Base-by-base conservation (phyloP, 208 protist genomes). In the Leishmania aethiopica region DNA sequence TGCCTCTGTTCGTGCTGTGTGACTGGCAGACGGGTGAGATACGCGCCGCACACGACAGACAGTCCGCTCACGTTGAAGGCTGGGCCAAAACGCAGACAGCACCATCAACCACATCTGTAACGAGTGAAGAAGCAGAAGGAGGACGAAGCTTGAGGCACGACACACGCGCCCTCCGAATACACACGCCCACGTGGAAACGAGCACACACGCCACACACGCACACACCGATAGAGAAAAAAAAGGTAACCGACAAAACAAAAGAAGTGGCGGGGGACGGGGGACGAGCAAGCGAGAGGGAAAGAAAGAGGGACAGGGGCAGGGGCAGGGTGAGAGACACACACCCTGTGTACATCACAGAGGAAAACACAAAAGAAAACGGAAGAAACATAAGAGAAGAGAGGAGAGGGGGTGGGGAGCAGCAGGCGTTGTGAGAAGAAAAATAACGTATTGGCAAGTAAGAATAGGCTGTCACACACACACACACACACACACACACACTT, bases 401-500 rank as follows among this genome's bases (percentile, higher is more conserved):
- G 7, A 25, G 10, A 37, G 1, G 19, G 53, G 3, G 67, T 8
- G 3, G 69, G 42, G 42, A 53, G 69, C 19, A 51, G 69, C 25
- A 53, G 37, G 69, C 3, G 35, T 64, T 42, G 22, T 40, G 59
- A 67, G 35, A 40, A 47, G 6, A 55, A 40, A 17, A 51, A 13
- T 25, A 76, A 60, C 3, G 35, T 45, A 60, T 55, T 55, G 49
- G 17, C 11, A 79, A 53, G 47, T 77, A 57, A 59, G 32, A 69
- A 79, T 64, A 69, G 5, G 47, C 0, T 64, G n/a, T 6, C 69
- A 40, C 45, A 67, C 35, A 5, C 55, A 62, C 75, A 66, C 49
- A 66, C 55, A 49, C 74, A 69, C 75, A 47, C 75, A 78, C 35
- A 69, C 57, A 59, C 75, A 51, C 35, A 67, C 19, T 35, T 42